phyloP scores from a whole-genome alignment of 2,329 filamentous ascomycete species.

The Ophiostoma sp. region DNA sequence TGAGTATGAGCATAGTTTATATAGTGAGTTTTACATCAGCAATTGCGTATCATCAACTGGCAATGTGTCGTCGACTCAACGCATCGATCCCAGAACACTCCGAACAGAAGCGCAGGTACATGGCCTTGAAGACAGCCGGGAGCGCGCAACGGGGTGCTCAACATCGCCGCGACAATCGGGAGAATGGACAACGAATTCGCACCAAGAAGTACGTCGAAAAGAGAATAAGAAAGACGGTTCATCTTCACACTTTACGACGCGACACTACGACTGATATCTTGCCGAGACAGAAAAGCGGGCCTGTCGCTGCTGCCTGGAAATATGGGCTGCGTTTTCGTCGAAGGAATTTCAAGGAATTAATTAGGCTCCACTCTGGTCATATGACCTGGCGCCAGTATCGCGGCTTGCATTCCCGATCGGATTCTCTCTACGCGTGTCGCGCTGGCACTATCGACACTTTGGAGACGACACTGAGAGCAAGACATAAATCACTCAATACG shows the following conservation, averaged over 20 bases:
- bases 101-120: too few species aligned
- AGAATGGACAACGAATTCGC: too few species aligned
- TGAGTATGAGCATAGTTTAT: too few species aligned
- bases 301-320: constrained; percentile 16
- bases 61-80: too few species aligned
- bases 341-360: background rate
- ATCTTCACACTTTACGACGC: background rate
- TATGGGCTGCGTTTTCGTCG: background rate
- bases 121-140: too few species aligned
- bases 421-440: constrained; percentile 11
- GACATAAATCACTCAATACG: background rate
- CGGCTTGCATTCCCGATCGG: constrained; percentile 12
- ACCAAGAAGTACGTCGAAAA: too few species aligned
- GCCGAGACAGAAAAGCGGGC: constrained; percentile 6
- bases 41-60: too few species aligned
- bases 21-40: too few species aligned
- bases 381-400: constrained; percentile 31
- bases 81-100: too few species aligned
- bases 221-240: background rate
- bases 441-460: background rate
- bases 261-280: background rate
- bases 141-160: too few species aligned
- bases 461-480: background rate
- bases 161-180: too few species aligned
- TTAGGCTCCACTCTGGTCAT: constrained; percentile 25